Evolutionary conservation across 2,329 filamentous ascomycete genomes (phyloP), one percentile per base, ranked within the genome.

Genomic region (Beauveria pseudobassiana): DNA sequence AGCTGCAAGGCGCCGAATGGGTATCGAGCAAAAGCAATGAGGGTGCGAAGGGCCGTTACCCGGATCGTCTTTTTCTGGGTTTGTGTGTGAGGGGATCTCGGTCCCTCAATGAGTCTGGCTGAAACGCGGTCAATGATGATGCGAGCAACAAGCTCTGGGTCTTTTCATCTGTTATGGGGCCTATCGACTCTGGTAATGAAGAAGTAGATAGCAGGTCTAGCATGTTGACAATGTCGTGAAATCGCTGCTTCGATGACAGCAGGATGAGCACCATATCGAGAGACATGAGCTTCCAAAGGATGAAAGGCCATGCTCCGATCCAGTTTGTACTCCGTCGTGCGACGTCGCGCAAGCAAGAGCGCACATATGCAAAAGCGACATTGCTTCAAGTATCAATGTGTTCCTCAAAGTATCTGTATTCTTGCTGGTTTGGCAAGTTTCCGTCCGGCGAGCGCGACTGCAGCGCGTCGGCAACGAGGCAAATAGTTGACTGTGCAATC

Each of bases 181-280:
- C 90, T 55, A 93, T 85, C 1, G 84, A 87, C 1, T 78, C 75
- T 0, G 81, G 74, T 1, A 89, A 78, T 0, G 84, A 80, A 5
- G 89, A 91, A 0, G 87, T 89, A 42, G 81, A 80, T 2, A 95
- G 75, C 53, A 93, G 78, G 28, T 82, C 79, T 9, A 93, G 75
- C 76, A 87, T 87, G 30, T 81, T 77, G 1, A 83, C 74, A 59
- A 90, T 87, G 55, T 91, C 86, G 1, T 77, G 72, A 0, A 85
- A 75, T 1, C 83, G 82, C 63, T 92, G 88, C 60, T 86, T 86
- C 34, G 83, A 83, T 63, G 83, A 86, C 1, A 93, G 78, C 67
- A 90, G 82, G 61, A 89, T 77, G 14, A 90, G 74, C 10, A 88
- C 81, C 65, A 89, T 86, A 50, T 89, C 83, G 26, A 85, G 81